Percentiles rank a stretch among this genome's conserved stretches.
Evolutionary conservation across 768 basidiomycete genomes (phyloP).

Genomic region (Termitomyces sp.): DNA sequence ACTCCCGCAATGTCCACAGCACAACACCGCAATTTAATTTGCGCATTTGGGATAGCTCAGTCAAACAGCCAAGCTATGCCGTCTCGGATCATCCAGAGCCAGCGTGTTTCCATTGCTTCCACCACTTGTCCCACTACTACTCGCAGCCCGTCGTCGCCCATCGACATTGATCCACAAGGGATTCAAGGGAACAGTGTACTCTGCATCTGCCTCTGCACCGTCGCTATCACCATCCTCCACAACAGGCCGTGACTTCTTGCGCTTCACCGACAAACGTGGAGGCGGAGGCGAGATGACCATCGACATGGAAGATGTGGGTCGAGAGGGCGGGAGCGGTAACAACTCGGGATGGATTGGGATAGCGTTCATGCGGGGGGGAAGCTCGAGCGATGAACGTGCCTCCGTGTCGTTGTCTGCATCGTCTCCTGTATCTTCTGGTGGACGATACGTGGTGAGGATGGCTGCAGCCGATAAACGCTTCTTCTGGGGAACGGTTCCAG

Average conservation of each 20-base stretch:
- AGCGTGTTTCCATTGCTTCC: constrained; percentile 24
- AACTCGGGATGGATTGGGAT: constrained; percentile 25
- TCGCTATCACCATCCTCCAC: constrained; percentile 57
- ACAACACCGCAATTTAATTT: background rate
- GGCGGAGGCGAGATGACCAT: constrained; percentile 29
- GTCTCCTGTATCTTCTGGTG: constrained; percentile 18
- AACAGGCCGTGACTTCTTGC: constrained; percentile 48
- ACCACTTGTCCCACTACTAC: constrained; percentile 16
- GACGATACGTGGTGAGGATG: constrained; percentile 27
- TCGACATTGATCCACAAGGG: constrained; percentile 50
- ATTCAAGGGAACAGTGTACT: constrained; percentile 30
- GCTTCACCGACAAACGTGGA: constrained; percentile 29
- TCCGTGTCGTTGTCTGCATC: constrained; percentile 33
- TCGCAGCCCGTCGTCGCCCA: constrained; percentile 41
- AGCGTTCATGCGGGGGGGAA: constrained; percentile 17
- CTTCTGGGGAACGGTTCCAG: constrained; percentile 30
- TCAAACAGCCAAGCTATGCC: constrained; percentile 67
- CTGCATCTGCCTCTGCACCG: constrained; percentile 67
- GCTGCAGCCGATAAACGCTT: constrained; percentile 44
- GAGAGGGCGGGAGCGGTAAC: constrained; percentile 30
- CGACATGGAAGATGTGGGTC: constrained; percentile 27
- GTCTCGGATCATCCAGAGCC: constrained; percentile 47
- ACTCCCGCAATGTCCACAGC: constrained; percentile 5
- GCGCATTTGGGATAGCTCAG: background rate
- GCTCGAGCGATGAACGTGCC: constrained; percentile 32